These are phyloP conservation scores for Allium cepa DNA, from an alignment of 106 monocot species.

Conservation along the genomic window DNA sequence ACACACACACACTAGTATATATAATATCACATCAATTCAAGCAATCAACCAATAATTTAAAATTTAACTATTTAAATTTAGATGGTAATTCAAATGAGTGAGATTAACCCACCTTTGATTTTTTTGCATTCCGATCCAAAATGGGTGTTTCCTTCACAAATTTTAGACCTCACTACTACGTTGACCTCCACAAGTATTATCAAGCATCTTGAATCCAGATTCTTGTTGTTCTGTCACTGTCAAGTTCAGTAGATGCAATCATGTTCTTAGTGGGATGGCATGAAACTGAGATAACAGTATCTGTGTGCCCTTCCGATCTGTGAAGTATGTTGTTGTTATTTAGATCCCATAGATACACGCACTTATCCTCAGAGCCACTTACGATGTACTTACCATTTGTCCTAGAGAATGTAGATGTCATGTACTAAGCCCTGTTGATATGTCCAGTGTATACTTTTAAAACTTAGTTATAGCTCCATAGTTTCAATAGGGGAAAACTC, in stretches of 20 bases:
- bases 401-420: constrained; percentile 79
- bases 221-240: constrained; percentile 63
- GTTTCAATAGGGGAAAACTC: constrained; percentile 95
- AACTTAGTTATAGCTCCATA: constrained; percentile 65
- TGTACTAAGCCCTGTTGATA: constrained; percentile 65
- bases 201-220: constrained; percentile 71
- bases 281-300: constrained; percentile 82
- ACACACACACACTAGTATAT: too few species aligned
- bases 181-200: constrained; percentile 6
- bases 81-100: too few species aligned
- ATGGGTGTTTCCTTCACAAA: too few species aligned
- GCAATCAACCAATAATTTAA: too few species aligned
- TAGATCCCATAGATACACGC: constrained; percentile 88
- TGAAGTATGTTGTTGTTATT: constrained; percentile 84
- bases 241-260: constrained; percentile 82
- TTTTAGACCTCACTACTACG: too few species aligned
- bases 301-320: constrained; percentile 82
- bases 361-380: constrained; percentile 86
- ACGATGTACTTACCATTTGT: constrained; percentile 91
- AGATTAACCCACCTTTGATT: too few species aligned
- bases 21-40: too few species aligned
- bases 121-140: too few species aligned
- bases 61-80: too few species aligned
- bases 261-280: constrained; percentile 75
- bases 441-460: constrained; percentile 82